phyloP scores from a whole-genome alignment of 1,284 basidiomycete genomes.

The Cryptococcus sp. region DNA sequence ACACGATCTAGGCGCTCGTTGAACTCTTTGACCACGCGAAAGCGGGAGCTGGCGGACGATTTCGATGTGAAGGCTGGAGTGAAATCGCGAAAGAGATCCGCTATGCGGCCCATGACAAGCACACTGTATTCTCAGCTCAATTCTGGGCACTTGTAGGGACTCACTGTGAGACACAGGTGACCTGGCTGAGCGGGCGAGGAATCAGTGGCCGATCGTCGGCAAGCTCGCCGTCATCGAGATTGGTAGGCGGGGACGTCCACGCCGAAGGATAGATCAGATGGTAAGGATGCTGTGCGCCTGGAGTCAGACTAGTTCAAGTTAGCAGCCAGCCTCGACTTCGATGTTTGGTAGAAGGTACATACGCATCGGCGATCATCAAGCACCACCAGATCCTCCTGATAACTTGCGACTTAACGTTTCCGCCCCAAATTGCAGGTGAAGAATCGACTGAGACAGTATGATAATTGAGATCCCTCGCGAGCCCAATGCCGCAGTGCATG shows the following conservation, averaged over 20 bases:
- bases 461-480: constrained; percentile 15
- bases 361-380: constrained; percentile 13
- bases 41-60: constrained; percentile 6
- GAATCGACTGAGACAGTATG: constrained; percentile 8
- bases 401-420: constrained; percentile 8
- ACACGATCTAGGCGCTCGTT: constrained; percentile 9
- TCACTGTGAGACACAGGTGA: constrained; percentile 18
- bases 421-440: constrained; percentile 7
- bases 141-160: not conserved
- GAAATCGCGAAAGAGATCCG: constrained; percentile 15
- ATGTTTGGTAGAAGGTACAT: not conserved
- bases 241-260: constrained; percentile 17
- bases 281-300: constrained; percentile 16
- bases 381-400: constrained; percentile 17
- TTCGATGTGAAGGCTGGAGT: constrained; percentile 10
- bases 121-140: constrained; percentile 6
- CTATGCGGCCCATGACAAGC: constrained; percentile 12
- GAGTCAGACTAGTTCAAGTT: constrained; percentile 5
- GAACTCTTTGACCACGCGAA: constrained; percentile 8
- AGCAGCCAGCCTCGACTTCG: not conserved
- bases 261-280: constrained; percentile 16
- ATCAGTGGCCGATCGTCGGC: constrained; percentile 8
- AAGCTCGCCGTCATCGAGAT: constrained; percentile 13
- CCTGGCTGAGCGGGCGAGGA: constrained; percentile 7
- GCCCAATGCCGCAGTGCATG: constrained; percentile 16